These are phyloP conservation scores for Isabelozyma gotoi DNA, from an alignment of 805 yeast species.

Conservation along the genomic window DNA sequence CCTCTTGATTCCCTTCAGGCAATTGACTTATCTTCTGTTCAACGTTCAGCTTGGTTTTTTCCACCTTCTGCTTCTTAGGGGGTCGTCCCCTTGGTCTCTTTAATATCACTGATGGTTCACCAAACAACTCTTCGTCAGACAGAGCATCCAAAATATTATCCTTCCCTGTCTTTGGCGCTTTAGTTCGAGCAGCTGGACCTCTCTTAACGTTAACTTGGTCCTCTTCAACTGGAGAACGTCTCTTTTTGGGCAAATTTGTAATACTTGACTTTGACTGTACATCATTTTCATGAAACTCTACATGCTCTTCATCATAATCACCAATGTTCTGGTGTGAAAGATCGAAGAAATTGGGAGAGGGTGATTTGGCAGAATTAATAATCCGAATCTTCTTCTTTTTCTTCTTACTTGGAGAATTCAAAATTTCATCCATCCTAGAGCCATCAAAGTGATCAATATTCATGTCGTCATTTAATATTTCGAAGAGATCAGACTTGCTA, in stretches of 20 bases:
- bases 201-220: neutral
- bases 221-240: neutral
- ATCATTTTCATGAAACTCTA: constrained; percentile 12
- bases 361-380: constrained; percentile 7
- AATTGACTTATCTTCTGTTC: too few species aligned
- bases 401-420: constrained; percentile 16
- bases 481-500: neutral
- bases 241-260: neutral
- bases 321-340: constrained; percentile 31
- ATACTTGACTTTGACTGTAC: neutral
- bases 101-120: neutral
- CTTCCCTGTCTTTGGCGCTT: neutral
- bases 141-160: constrained; percentile 1
- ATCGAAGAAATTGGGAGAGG: constrained; percentile 19
- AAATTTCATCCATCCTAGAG: constrained; percentile 12
- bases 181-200: neutral
- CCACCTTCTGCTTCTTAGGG: neutral
- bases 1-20: too few species aligned
- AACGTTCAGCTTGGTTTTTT: neutral
- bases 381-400: constrained; percentile 21
- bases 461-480: neutral
- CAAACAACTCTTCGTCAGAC: neutral
- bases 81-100: neutral
- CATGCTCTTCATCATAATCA: constrained; percentile 33
- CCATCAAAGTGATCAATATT: constrained; percentile 15